A percentile compares a stretch with the other conserved stretches of the same genome.
Conservation (phyloP, 768 basidiomycete genomes). For the Leccinum variicolor region DNA sequence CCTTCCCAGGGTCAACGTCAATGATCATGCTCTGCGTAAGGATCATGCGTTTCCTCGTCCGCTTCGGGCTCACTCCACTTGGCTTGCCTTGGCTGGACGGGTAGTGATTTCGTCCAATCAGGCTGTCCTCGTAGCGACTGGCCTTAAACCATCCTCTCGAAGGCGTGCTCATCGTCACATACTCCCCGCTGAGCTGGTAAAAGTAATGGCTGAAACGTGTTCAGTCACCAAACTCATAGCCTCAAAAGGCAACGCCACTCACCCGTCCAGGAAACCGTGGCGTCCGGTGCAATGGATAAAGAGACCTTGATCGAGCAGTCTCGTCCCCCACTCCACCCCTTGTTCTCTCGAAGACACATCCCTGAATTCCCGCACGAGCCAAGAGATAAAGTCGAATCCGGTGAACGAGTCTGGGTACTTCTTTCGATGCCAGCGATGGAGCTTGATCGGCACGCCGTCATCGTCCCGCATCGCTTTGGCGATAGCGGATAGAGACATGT, state of each 20-base stretch:
- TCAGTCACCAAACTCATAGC: not conserved
- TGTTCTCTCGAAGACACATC: slow-evolving; percentile 84
- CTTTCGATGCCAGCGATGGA: slow-evolving; percentile 76
- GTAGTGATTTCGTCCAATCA: slow-evolving; percentile 32
- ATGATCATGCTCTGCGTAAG: slow-evolving; percentile 90
- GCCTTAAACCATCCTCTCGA: slow-evolving; percentile 63
- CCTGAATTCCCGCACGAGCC: slow-evolving; percentile 88
- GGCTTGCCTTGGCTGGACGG: slow-evolving; percentile 36
- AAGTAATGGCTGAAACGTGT: slow-evolving; percentile 69
- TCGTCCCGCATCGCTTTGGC: slow-evolving; percentile 86
- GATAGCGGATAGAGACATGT: slow-evolving; percentile 59
- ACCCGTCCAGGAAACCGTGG: slow-evolving; percentile 90
- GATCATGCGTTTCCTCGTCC: slow-evolving; percentile 57
- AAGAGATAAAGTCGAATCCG: slow-evolving; percentile 85
- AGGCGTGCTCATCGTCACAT: slow-evolving; percentile 66
- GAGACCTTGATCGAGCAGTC: slow-evolving; percentile 75
- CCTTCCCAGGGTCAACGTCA: slow-evolving; percentile 79
- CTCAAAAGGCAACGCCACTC: slow-evolving; percentile 21
- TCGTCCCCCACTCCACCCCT: slow-evolving; percentile 74
- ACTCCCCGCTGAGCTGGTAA: slow-evolving; percentile 79
- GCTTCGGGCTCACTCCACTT: slow-evolving; percentile 40
- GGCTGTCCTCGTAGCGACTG: slow-evolving; percentile 44
- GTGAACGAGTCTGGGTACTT: slow-evolving; percentile 82
- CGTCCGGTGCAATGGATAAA: slow-evolving; percentile 78
- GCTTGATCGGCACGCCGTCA: slow-evolving; percentile 78